Conservation (phyloP, 345 rosid genomes). For the Lepidium didymum region DNA sequence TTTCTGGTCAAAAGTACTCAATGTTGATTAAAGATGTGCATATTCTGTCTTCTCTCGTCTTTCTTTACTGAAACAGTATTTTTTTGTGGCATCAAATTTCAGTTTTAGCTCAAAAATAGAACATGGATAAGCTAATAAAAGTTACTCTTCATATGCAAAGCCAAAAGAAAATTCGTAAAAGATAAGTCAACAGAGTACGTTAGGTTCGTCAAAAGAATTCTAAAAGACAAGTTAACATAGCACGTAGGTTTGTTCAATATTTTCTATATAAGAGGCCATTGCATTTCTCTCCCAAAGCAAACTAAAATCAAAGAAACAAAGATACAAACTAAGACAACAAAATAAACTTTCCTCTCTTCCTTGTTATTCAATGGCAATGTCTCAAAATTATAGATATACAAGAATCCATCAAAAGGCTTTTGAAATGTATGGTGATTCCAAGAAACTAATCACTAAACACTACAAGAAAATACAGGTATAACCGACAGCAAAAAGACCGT, state of each 20-base stretch:
- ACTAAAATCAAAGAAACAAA: background rate
- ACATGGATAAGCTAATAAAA: background rate
- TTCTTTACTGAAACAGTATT: background rate
- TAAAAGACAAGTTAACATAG: background rate
- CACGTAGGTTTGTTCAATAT: background rate
- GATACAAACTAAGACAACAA: background rate
- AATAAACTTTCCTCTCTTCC: background rate
- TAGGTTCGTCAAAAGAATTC: background rate
- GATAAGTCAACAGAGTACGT: background rate
- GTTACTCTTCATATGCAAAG: background rate
- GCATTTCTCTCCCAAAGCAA: background rate
- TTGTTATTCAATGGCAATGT: constrained; percentile 6
- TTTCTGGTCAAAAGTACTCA: background rate
- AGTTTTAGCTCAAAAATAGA: background rate
- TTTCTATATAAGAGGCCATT: background rate
- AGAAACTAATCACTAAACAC: background rate
- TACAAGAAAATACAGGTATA: no score
- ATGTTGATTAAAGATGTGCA: background rate
- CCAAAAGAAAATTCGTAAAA: background rate
- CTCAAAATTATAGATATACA: constrained; percentile 8
- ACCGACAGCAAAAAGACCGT: no score
- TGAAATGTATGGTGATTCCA: constrained; percentile 17
- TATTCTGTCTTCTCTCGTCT: background rate
- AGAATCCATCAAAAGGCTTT: constrained; percentile 9
- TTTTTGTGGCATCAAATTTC: background rate